Conservation (phyloP, 176 grass and related monocot species). For the Aegilops longissima region DNA sequence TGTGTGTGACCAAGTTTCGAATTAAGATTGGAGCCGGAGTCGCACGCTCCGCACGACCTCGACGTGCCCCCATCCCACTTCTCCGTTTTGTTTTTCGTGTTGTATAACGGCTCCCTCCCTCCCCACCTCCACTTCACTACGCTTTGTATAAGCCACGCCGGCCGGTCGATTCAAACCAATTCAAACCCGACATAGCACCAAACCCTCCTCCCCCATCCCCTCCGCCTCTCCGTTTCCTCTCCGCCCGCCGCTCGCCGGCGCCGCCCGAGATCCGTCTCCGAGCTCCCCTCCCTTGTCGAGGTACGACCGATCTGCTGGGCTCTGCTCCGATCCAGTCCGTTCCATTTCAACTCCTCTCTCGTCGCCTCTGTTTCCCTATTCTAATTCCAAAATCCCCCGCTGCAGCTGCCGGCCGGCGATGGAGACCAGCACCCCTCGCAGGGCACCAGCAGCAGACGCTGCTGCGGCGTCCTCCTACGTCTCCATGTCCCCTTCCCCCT, state of each 20-base stretch:
- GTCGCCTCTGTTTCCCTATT: not conserved
- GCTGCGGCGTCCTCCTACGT: slow-evolving; percentile 14
- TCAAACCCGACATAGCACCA: not conserved
- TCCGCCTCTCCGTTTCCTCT: not conserved
- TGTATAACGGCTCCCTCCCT: slow-evolving; percentile 2
- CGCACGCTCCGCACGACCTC: slow-evolving; percentile 19
- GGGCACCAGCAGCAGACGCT: not conserved
- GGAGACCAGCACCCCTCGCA: slow-evolving; percentile 30
- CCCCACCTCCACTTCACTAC: not conserved
- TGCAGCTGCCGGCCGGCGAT: slow-evolving; percentile 3
- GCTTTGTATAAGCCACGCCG: slow-evolving; percentile 13
- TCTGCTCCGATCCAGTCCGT: not conserved
- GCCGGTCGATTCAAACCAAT: not conserved
- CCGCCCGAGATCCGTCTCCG: not conserved
- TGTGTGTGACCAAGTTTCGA: not conserved
- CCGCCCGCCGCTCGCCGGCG: slow-evolving; percentile 14
- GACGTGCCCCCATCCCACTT: not conserved
- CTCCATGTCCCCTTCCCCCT: slow-evolving; percentile 20
- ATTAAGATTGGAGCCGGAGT: not conserved
- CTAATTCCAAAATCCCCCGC: not conserved
- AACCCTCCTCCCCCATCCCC: not conserved
- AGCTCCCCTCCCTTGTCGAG: not conserved
- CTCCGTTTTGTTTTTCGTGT: not conserved
- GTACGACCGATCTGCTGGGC: not conserved
- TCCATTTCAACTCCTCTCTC: not conserved